These are phyloP conservation scores for Testicularia cyperi DNA, from an alignment of 1,284 basidiomycete genomes.

Conservation along the genomic window DNA sequence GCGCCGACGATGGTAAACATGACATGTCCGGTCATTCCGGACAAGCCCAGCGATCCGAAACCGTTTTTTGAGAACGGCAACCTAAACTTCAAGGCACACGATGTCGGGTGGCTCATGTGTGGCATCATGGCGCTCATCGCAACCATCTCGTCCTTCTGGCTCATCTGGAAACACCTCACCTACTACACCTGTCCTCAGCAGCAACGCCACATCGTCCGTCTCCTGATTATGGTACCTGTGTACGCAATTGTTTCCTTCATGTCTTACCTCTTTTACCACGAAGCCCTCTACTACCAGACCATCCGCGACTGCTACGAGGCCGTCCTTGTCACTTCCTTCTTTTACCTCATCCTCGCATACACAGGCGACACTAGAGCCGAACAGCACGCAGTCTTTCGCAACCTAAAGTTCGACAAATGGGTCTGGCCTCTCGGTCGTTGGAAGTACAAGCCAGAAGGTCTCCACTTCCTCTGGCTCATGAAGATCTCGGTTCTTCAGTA, in stretches of 20 bases:
- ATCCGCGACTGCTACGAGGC: constrained; percentile 56
- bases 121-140: constrained; percentile 65
- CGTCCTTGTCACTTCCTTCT: constrained; percentile 67
- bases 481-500: constrained; percentile 79
- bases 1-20: constrained; percentile 33
- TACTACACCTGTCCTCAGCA: constrained; percentile 71
- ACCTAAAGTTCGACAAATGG: constrained; percentile 65
- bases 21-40: constrained; percentile 35
- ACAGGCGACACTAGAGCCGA: constrained; percentile 69
- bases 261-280: constrained; percentile 69
- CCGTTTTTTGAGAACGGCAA: constrained; percentile 69
- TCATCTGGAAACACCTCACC: constrained; percentile 65
- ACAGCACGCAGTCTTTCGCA: constrained; percentile 68
- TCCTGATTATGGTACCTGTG: constrained; percentile 77
- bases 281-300: constrained; percentile 58
- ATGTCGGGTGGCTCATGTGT: constrained; percentile 72
- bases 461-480: constrained; percentile 75
- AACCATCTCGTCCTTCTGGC: constrained; percentile 28
- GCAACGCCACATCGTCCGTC: constrained; percentile 63
- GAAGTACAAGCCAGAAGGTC: constrained; percentile 66
- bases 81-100: constrained; percentile 65
- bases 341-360: constrained; percentile 74
- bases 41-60: constrained; percentile 41
- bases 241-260: constrained; percentile 71
- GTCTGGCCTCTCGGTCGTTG: constrained; percentile 71